phyloP scores from a whole-genome alignment of 2,329 filamentous ascomycete genomes.

The Phoma herbarum region DNA sequence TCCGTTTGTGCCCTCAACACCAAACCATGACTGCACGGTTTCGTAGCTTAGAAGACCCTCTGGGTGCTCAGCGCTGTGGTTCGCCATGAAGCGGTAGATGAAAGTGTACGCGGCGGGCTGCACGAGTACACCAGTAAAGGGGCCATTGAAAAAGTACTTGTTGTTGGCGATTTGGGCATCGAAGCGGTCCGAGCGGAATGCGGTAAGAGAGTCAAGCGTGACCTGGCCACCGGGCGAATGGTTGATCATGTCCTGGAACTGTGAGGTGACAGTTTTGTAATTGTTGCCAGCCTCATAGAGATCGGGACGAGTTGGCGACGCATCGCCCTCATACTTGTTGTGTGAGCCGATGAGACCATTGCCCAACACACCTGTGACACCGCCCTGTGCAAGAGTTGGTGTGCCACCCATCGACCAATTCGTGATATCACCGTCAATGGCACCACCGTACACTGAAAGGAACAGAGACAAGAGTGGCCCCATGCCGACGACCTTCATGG shows the following conservation, averaged over 20 bases:
- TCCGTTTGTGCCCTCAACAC: conserved; percentile 26
- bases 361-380: conserved; percentile 28
- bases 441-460: conserved; percentile 30
- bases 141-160: conserved; percentile 36
- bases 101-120: conserved; percentile 40
- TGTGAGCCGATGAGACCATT: conserved; percentile 34
- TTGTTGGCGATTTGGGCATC: conserved; percentile 31
- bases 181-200: conserved; percentile 32
- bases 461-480: conserved; percentile 25
- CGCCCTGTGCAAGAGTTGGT: conserved; percentile 31
- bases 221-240: conserved; percentile 33
- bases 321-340: conserved; percentile 39
- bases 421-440: conserved; percentile 32
- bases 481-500: conserved; percentile 34
- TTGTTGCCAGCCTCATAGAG: conserved; percentile 36
- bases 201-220: conserved; percentile 32
- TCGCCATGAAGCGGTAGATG: conserved; percentile 41
- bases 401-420: conserved; percentile 36
- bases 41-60: conserved; percentile 27
- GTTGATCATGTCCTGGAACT: conserved; percentile 36
- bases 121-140: conserved; percentile 34
- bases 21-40: conserved; percentile 36
- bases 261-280: conserved; percentile 29
- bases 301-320: conserved; percentile 34
- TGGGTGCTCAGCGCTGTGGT: conserved; percentile 32